Evolutionary conservation across 2,329 filamentous ascomycete species (phyloP), one percentile per base, ranked within the genome.

Genomic region (Aspergillus fumigatiaffinis): DNA sequence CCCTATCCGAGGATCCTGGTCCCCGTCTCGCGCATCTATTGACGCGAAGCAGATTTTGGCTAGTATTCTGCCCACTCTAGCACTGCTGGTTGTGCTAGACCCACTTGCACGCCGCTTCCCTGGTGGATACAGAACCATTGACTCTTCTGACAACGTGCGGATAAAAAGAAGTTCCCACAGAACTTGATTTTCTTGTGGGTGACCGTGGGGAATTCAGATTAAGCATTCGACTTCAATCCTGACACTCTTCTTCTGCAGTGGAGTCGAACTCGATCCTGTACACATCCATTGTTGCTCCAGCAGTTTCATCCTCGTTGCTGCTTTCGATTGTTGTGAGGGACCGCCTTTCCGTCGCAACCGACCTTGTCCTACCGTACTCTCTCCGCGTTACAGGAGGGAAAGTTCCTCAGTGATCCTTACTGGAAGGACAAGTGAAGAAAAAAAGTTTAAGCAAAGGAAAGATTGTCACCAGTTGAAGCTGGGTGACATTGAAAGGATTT

Each of bases 101-200:
- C 72, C 72, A 74, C 72, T 68, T 68, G 56, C 66, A 71, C 68
- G 71, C 69, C 68, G 68, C 69, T 68, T 71, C 66, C 61, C 63
- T 69, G 67, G 72, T 74, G 72, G 72, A 74, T 73, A 69, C 71
- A 71, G 64, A 69, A 69, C 68, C 69, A 70, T 71, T 66, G 64
- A 68, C 66, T 66, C 61, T 66, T 69, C 62, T 70, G 64, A 73
- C 71, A 72, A 73, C 72, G 71, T 73, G 72, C 72, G 71, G 72
- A 73, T 74, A 73, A 73, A 68, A 68, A 69, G 60, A 67, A 70
- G 68, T 73, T 72, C 68, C 71, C 72, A 73, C 70, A 71, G 68
- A 65, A 68, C 66, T 70, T 58, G 59, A 63, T 68, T 66, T 61
- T 66, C 58, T 66, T 71, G 71, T 73, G 71, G 71, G 68, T 71